Percentiles rank a stretch among this genome's conserved stretches.
Evolutionary conservation across 2,329 filamentous ascomycete genomes (phyloP).

Genomic region (Zymoseptoria crescenta): DNA sequence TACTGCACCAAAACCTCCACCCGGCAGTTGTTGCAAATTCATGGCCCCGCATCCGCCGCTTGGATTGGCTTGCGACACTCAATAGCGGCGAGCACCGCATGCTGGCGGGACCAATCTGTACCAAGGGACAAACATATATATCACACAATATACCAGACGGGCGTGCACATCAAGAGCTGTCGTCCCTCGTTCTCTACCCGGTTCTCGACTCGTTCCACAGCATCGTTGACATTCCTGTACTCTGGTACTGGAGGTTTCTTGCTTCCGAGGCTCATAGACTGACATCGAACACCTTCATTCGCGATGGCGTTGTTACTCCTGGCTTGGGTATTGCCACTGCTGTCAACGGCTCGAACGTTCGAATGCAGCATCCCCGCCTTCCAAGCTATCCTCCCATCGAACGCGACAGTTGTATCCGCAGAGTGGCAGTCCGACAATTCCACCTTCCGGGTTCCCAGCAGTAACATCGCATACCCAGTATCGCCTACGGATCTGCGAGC

Average conservation of each 20-base stretch:
- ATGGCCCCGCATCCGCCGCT: background rate
- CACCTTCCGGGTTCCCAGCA: slow-evolving; percentile 33
- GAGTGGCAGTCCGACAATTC: slow-evolving; percentile 26
- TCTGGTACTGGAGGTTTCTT: background rate
- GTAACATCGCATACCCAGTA: slow-evolving; percentile 34
- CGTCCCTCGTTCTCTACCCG: background rate
- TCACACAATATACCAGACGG: background rate
- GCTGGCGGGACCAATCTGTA: background rate
- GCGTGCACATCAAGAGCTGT: background rate
- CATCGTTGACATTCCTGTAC: background rate
- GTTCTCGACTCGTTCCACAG: background rate
- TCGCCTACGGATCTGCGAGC: slow-evolving; percentile 30
- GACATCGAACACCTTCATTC: background rate
- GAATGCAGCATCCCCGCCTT: slow-evolving; percentile 31
- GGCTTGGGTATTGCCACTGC: slow-evolving; percentile 3
- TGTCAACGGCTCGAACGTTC: slow-evolving; percentile 8
- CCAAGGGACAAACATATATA: background rate
- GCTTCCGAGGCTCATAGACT: background rate
- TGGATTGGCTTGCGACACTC: background rate
- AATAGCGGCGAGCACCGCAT: background rate
- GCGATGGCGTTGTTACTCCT: background rate
- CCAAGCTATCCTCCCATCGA: slow-evolving; percentile 27
- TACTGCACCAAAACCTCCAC: background rate
- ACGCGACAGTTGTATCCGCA: slow-evolving; percentile 32
- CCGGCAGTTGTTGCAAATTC: background rate